Evolutionary conservation across 352 stramenopile species (phyloP).

Genomic region (Globisporangium cystogenes): DNA sequence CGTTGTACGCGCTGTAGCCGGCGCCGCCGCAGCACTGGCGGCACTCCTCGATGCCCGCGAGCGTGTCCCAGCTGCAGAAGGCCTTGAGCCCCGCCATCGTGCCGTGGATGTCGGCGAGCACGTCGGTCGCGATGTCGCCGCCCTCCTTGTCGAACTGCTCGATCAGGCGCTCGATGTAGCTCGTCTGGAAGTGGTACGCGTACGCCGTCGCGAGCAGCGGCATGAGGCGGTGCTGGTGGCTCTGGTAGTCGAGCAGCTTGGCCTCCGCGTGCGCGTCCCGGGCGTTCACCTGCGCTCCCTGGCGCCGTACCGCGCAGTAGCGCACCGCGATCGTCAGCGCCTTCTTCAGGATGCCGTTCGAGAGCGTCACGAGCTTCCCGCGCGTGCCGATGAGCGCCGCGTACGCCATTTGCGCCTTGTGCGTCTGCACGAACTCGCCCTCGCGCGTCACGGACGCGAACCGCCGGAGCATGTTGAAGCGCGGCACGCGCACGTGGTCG

Average conservation of each 20-base stretch:
- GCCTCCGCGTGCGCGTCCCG: slow-evolving; percentile 52
- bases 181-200: slow-evolving; percentile 55
- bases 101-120: slow-evolving; percentile 92
- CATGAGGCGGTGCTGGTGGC: slow-evolving; percentile 94
- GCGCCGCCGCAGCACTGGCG: slow-evolving; percentile 94
- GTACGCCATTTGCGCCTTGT: slow-evolving; percentile 69
- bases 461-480: slow-evolving; percentile 71
- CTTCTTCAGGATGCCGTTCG: slow-evolving; percentile 81
- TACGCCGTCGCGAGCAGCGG: slow-evolving; percentile 90
- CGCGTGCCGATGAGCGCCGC: slow-evolving; percentile 69
- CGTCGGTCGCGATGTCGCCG: slow-evolving; percentile 50
- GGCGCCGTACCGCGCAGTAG: slow-evolving; percentile 92
- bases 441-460: slow-evolving; percentile 60
- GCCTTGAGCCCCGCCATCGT: slow-evolving; percentile 94
- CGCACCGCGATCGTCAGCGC: slow-evolving; percentile 91
- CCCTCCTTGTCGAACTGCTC: slow-evolving; percentile 80
- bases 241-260: slow-evolving; percentile 94
- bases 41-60: slow-evolving; percentile 91
- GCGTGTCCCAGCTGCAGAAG: slow-evolving; percentile 87
- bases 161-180: slow-evolving; percentile 73
- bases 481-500: slow-evolving; percentile 63
- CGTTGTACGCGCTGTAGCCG: slow-evolving; percentile 90
- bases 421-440: slow-evolving; percentile 54
- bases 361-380: slow-evolving; percentile 69
- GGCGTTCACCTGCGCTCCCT: slow-evolving; percentile 71